Evolutionary conservation across 2,329 filamentous ascomycete species (phyloP).

Genomic region (Talaromyces sp.): DNA sequence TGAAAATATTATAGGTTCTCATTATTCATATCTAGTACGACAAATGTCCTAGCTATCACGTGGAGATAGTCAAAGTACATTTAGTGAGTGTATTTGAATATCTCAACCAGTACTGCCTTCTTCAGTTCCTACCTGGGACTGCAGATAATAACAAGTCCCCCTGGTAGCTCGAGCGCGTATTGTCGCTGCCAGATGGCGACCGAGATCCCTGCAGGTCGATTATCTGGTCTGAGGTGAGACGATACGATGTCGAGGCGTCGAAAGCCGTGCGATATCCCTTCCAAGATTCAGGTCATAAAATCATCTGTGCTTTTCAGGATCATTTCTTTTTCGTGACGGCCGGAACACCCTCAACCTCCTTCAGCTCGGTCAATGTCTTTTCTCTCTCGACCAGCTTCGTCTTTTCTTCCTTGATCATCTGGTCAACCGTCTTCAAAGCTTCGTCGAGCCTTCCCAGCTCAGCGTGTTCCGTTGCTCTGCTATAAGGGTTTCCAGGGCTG

Average conservation of each 20-base stretch:
- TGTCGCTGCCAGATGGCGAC: neutral
- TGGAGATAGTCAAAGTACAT: neutral
- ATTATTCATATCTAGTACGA: neutral
- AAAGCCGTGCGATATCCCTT: neutral
- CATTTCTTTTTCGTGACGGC: slow-evolving; percentile 40
- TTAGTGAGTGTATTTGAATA: neutral
- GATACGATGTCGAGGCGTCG: neutral
- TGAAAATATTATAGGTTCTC: neutral
- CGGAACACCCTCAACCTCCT: slow-evolving; percentile 40
- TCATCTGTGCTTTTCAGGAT: slow-evolving; percentile 6
- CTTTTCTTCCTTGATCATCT: slow-evolving; percentile 62
- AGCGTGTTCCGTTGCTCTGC: slow-evolving; percentile 64
- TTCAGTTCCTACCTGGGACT: neutral
- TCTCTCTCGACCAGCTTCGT: slow-evolving; percentile 58
- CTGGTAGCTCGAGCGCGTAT: neutral
- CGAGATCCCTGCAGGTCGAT: neutral
- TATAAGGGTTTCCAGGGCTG: slow-evolving; percentile 67
- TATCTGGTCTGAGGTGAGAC: neutral
- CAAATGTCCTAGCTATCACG: neutral
- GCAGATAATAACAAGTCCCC: neutral
- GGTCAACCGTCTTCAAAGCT: slow-evolving; percentile 56
- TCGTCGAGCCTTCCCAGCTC: slow-evolving; percentile 61
- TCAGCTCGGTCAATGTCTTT: slow-evolving; percentile 52
- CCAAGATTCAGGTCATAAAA: neutral
- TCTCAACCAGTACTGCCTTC: neutral